Conservation (phyloP, 2,329 filamentous ascomycete species). For the Fusarium anguioides region DNA sequence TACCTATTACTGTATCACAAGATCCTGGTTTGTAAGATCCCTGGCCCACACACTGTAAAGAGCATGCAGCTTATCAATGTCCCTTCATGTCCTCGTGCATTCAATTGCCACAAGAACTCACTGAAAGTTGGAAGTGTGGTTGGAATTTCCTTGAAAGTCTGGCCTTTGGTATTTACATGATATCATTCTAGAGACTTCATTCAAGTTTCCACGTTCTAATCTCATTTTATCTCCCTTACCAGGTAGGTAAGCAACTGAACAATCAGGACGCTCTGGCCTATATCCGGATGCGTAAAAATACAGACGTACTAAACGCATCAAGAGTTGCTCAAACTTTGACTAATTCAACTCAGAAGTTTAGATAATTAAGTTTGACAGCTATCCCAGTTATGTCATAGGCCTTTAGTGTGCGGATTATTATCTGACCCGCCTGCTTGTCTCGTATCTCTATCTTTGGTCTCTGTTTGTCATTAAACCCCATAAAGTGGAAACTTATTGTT, state of each 20-base stretch:
- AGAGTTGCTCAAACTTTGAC: too few relatives aligned
- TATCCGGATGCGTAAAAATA: too few relatives aligned
- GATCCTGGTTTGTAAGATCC: slow-evolving; percentile 1
- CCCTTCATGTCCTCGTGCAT: slow-evolving; percentile 10
- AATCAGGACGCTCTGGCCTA: too few relatives aligned
- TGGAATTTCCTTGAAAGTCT: not conserved
- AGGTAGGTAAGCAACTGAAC: too few relatives aligned
- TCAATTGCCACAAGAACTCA: not conserved
- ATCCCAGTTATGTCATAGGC: too few relatives aligned
- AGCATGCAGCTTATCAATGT: slow-evolving; percentile 31
- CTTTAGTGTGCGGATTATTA: too few relatives aligned
- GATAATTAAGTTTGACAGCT: too few relatives aligned
- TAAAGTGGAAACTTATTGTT: slow-evolving; percentile 19
- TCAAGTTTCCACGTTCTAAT: not conserved
- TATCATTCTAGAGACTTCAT: not conserved
- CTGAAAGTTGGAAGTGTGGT: not conserved
- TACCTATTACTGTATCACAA: slow-evolving; percentile 10
- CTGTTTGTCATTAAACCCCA: not conserved
- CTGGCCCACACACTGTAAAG: slow-evolving; percentile 29
- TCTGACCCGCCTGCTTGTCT: too few relatives aligned
- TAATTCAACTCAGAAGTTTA: too few relatives aligned
- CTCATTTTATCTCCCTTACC: not conserved
- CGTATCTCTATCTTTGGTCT: not conserved
- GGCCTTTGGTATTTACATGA: not conserved
- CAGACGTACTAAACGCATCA: too few relatives aligned